Percentiles rank a stretch among this genome's conserved stretches.
phyloP scores from a whole-genome alignment of 192 early-diverging fungal species.

The Entomortierella chlamydospora region DNA sequence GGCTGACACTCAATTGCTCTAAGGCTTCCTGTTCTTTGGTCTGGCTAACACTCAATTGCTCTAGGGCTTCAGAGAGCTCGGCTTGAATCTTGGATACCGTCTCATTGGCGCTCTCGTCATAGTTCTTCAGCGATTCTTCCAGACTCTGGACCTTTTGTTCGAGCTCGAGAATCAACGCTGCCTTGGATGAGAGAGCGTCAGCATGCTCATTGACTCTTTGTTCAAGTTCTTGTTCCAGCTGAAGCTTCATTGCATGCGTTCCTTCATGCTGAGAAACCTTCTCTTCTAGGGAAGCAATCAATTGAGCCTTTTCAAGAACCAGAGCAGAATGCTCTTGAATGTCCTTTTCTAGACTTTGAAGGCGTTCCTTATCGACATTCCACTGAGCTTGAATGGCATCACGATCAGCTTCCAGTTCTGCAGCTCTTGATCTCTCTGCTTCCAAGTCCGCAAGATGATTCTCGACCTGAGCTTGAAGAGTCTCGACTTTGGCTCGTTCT shows the following conservation, averaged over 20 bases:
- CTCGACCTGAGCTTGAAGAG: conserved; percentile 38
- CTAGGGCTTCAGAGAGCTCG: conserved; percentile 21
- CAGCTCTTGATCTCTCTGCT: conserved; percentile 16
- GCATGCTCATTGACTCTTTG: conserved; percentile 3
- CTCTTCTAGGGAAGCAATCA: conserved; percentile 20
- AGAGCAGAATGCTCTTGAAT: conserved; percentile 23
- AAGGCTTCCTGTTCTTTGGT: conserved; percentile 16
- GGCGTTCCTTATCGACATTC: conserved; percentile 37
- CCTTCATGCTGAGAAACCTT: conserved; percentile 13
- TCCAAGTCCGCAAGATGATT: conserved; percentile 31
- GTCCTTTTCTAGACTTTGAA: conserved; percentile 25
- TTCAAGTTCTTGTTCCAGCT: conserved; percentile 28
- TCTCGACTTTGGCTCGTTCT: conserved; percentile 42
- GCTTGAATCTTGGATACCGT: conserved; percentile 11
- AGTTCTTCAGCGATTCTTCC: conserved; percentile 5
- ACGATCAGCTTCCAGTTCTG: conserved; percentile 34
- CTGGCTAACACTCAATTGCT: conserved; percentile 17
- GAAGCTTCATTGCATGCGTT: conserved; percentile 5
- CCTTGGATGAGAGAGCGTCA: conserved; percentile 10
- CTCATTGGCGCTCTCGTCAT: not conserved
- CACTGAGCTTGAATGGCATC: conserved; percentile 34
- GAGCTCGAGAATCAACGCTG: conserved; percentile 17
- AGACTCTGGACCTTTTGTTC: conserved; percentile 18
- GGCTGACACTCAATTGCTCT: conserved; percentile 21
- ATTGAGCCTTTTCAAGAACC: conserved; percentile 21